Percentiles rank a stretch among this genome's conserved stretches.
These are phyloP conservation scores for Monosporascus cannonballus DNA, from an alignment of 2,329 filamentous ascomycete species.

Conservation along the genomic window DNA sequence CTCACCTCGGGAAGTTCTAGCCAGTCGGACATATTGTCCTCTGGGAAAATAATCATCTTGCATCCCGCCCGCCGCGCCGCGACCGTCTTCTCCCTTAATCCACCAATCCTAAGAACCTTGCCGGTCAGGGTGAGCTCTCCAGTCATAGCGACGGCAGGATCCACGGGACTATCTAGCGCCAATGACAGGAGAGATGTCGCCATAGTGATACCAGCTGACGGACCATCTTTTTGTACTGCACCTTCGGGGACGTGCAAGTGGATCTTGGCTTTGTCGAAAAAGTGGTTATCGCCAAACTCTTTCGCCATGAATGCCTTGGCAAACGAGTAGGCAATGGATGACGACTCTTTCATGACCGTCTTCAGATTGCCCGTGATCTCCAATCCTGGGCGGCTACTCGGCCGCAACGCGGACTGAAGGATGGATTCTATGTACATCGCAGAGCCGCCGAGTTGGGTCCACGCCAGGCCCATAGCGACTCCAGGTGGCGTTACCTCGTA, in stretches of 20 bases:
- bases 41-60: conserved; percentile 89
- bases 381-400: conserved; percentile 68
- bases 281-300: conserved; percentile 82
- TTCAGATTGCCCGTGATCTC: conserved; percentile 95
- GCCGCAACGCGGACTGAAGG: conserved; percentile 72
- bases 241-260: conserved; percentile 97
- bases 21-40: conserved; percentile 96
- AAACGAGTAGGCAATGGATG: conserved; percentile 91
- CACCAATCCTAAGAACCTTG: conserved; percentile 92
- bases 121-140: conserved; percentile 95
- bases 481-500: conserved; percentile 92
- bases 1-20: conserved; percentile 90
- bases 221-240: conserved; percentile 90
- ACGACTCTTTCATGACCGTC: conserved; percentile 97
- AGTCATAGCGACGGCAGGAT: conserved; percentile 93
- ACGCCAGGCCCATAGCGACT: conserved; percentile 95
- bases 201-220: conserved; percentile 95
- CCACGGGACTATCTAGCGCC: conserved; percentile 69
- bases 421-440: conserved; percentile 98
- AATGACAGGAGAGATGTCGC: conserved; percentile 85
- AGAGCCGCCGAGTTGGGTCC: conserved; percentile 95
- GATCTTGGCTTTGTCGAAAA: conserved; percentile 92
- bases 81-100: conserved; percentile 93
- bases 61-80: conserved; percentile 88
- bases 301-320: conserved; percentile 83